Evolutionary conservation across 176 grass and related monocot genomes (phyloP), one percentile per base, ranked within the genome.

Genomic region (Cenchrus purpureus): DNA sequence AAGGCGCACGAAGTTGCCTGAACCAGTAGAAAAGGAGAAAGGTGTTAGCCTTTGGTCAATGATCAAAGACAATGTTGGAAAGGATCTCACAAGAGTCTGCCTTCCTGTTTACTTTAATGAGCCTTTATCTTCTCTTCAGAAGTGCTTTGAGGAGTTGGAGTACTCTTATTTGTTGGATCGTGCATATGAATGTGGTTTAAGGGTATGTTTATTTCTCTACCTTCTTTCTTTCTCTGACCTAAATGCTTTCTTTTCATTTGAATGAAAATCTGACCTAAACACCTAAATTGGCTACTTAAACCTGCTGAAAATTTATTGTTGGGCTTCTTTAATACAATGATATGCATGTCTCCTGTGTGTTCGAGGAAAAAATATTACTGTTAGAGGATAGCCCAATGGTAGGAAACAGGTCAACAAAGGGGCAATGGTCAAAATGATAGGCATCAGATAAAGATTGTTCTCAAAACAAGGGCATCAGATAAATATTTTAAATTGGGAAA

Each of bases 71-170:
- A 97, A 90, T 83, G 88, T 97, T 79, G 94, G 94, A 63, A 97
- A 97, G 83, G 94, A 97, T 92, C 89, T 97, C 61, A 97, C 94
- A 84, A 74, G 83, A 86, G 94, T 97, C 43, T 97, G 94, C 53
- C 91, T 97, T 84, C 94, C 94, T 67, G 94, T 97, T 90, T 97
- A 90, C 80, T 97, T 97, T 78, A 97, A 97, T 67, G 94, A 97
- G 37, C 94, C 94, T 43, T 19, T 94, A 15, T 97, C 94, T 7
- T 92, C 92, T 67, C 89, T 97, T 78, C 94, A 97, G 52, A 97
- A 97, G 86, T 97, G 94, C 83, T 97, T 90, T 85, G 94, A 97
- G 59, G 94, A 97, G 32, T 90, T 97, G 88, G 94, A 97, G 79
- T 94, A 94, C 83, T 97, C 94, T n/a, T 79, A 85, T 90, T 86